Evolutionary conservation across 805 yeast species (phyloP).

Genomic region (Lachancea quebecensis): DNA sequence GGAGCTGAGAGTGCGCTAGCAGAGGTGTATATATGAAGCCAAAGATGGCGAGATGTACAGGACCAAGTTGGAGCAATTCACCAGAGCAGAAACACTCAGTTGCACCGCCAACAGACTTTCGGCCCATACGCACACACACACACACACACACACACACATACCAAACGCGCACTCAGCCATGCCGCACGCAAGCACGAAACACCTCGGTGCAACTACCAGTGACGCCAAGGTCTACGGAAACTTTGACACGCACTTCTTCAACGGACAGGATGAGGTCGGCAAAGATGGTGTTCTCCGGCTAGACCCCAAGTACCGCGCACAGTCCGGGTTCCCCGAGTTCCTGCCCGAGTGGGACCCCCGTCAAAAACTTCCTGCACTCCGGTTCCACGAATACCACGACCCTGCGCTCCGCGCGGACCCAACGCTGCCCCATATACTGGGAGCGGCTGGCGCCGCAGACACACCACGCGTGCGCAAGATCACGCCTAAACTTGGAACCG

Average conservation of each 20-base stretch:
- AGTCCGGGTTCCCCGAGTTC: slow-evolving; percentile 25
- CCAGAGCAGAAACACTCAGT: too few species aligned
- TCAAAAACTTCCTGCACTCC: slow-evolving; percentile 16
- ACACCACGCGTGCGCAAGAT: slow-evolving; percentile 33
- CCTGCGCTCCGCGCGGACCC: slow-evolving; percentile 21
- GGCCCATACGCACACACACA: too few species aligned
- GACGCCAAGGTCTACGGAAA: slow-evolving; percentile 18
- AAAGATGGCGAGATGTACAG: too few species aligned
- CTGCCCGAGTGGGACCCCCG: slow-evolving; percentile 26
- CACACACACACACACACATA: neutral
- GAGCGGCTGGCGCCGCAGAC: slow-evolving; percentile 18
- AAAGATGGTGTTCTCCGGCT: slow-evolving; percentile 23
- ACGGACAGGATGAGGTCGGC: slow-evolving; percentile 27
- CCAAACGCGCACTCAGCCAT: neutral
- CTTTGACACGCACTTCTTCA: slow-evolving; percentile 22
- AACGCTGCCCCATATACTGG: slow-evolving; percentile 17
- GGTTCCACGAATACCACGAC: slow-evolving; percentile 15
- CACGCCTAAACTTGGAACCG: slow-evolving; percentile 68
- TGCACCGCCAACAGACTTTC: neutral
- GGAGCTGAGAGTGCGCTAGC: too few species aligned
- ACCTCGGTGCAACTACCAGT: too few species aligned
- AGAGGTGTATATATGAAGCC: too few species aligned
- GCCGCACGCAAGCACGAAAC: neutral
- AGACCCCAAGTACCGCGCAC: slow-evolving; percentile 15
- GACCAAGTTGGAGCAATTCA: too few species aligned